Evolutionary conservation across 768 basidiomycete genomes (phyloP), one percentile per base, ranked within the genome.

Genomic region (Suillus paluster): DNA sequence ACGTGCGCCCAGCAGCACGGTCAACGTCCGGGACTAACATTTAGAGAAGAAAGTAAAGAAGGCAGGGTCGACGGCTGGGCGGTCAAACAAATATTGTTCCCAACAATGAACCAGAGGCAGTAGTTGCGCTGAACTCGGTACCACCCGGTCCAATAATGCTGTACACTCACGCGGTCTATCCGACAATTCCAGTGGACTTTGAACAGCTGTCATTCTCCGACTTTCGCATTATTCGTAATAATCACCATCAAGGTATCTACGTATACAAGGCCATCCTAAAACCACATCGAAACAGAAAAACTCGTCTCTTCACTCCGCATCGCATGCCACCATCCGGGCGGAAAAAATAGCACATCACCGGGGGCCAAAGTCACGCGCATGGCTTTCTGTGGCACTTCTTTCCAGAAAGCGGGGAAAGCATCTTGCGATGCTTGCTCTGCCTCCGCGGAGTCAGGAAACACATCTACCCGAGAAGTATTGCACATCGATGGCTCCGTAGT

Each of bases 291-390:
- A 50, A 95, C 83, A 46, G 94, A 95, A 71, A 93, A 89, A 77
- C 93, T 94, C 42, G 81, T 86, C 25, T 84, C 83, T 76, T 93
- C 92, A 73, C 87, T 89, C 65, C 88, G 85, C 91, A 94, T 92
- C 19, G 89, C 90, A 74, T 97, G 94, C 94, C 94, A 97, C 94
- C 94, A 97, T 33, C 92, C 88, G 5, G 92, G 90, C 21, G 97
- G 97, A 66, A 98, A 89, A 71, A 92, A 91, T 49, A 99, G 78
- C 48, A 96, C 60, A 75, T 99, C 97, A 0, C 96, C 97, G 1
- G 95, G 88, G 58, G 81, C 77, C 2, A 99, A 79, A 1, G 86
- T 86, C 36, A 83, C 84, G 53, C 80, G 80, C 75, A 83, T 80
- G 1, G 94, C 89, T 23, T 76, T 56, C 9, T 86, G 86, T 25